Base-by-base conservation (phyloP, 2,329 filamentous ascomycete genomes). In the Arthroderma sp. region DNA sequence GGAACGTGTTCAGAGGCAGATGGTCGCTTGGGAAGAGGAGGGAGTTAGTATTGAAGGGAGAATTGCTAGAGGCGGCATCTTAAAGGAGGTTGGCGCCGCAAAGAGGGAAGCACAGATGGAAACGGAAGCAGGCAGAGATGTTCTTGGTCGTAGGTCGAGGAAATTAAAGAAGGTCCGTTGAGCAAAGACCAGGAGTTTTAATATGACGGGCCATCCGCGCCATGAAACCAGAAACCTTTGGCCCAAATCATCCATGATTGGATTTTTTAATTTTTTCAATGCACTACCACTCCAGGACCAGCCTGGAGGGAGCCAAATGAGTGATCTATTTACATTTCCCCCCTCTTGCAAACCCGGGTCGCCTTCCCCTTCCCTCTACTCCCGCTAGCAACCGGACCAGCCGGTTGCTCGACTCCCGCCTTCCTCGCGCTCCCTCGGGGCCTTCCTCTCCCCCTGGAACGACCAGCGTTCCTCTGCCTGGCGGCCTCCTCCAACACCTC, bases 51-150 rank as follows among this genome's bases (percentile, higher is more conserved):
- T 98, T n/a, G 89, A 96, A 70, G 84, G 81, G 1, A 74, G 91
- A 46, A 86, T 98, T 27, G 72, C 94, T 40, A 75, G 83, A 44
- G 88, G 94, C 51, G 80, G 81, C 6, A 53, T 65, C 32, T 67
- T 98, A 58, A 95, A 94, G 72, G 63, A 85, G 38, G 91, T 98
- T 4, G 82, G 84, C n/a, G 85, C 93, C 70, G 94, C 89, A 75
- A 95, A 94, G 74, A 76, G 88, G 46, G 87, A 95, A 66, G 91
- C 89, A 1, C 61, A 89, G 61, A 64, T 95, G 54, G 85, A 93
- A 64, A 85, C 96, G 52, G 91, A 95, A 61, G 86, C 96, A 65
- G 83, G 85, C 7, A 81, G 83, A 55, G 88, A 96, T 65, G 86
- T 95, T 4, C 78, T 83, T 45, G 91, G 91, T n/a, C 91, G 93